Evolutionary conservation across 805 yeast species (phyloP).

Genomic region (Cyberlindnera amylophila): DNA sequence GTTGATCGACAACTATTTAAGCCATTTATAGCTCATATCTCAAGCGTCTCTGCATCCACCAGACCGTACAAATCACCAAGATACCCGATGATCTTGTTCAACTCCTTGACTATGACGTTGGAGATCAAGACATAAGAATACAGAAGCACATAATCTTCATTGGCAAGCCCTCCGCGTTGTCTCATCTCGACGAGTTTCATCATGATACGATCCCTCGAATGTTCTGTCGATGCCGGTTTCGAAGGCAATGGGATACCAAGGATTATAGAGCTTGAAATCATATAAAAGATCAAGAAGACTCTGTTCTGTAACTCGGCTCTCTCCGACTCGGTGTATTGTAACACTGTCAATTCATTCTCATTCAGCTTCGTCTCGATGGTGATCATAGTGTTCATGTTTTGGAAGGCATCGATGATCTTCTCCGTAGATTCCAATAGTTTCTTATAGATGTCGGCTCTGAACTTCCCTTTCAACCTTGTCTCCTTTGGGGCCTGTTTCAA

Average conservation of each 20-base stretch:
- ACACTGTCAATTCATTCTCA: constrained; percentile 50
- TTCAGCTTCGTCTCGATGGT: constrained; percentile 54
- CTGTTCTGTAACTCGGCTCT: constrained; percentile 68
- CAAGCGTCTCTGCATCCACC: constrained; percentile 38
- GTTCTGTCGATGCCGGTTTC: constrained; percentile 72
- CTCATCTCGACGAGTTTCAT: constrained; percentile 61
- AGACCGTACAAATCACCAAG: constrained; percentile 62
- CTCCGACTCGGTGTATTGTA: constrained; percentile 52
- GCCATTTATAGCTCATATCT: constrained; percentile 16
- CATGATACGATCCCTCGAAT: constrained; percentile 66
- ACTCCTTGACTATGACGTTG: constrained; percentile 58
- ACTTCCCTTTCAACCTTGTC: constrained; percentile 68
- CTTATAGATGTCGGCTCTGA: constrained; percentile 51
- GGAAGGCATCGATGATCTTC: constrained; percentile 67
- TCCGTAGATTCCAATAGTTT: constrained; percentile 53
- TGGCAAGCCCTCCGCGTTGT: constrained; percentile 37
- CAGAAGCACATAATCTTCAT: constrained; percentile 73
- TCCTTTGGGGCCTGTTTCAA: constrained; percentile 74
- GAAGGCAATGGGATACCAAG: constrained; percentile 76
- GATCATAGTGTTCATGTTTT: constrained; percentile 67
- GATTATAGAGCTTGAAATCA: constrained; percentile 71
- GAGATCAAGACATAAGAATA: constrained; percentile 76
- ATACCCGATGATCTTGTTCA: constrained; percentile 51
- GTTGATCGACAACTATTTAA: constrained; percentile 14
- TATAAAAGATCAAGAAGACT: constrained; percentile 71